These are phyloP conservation scores for Talaromyces trachyspermus DNA, from an alignment of 495 filamentous ascomycete genomes.

Conservation along the genomic window DNA sequence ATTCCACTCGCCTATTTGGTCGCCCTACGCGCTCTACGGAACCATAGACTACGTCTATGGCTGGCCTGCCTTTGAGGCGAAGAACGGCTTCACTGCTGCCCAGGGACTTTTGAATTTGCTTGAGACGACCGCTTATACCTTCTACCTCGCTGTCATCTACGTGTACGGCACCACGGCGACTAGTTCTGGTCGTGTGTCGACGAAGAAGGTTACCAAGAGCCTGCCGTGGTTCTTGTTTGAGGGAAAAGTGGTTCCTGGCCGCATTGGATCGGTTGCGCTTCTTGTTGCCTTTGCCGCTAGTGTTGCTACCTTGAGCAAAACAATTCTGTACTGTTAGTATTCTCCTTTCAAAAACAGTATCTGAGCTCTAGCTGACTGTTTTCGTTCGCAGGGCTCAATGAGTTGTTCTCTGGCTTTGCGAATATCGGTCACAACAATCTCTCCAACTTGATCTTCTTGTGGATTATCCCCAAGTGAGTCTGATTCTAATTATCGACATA, in stretches of 20 bases:
- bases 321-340: slow-evolving; percentile 72
- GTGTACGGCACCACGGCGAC: slow-evolving; percentile 26
- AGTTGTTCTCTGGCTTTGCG: slow-evolving; percentile 66
- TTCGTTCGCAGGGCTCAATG: slow-evolving; percentile 55
- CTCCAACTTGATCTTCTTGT: slow-evolving; percentile 52
- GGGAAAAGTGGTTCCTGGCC: slow-evolving; percentile 49
- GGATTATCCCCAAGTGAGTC: slow-evolving; percentile 80
- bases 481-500: no score
- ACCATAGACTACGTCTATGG: slow-evolving; percentile 80
- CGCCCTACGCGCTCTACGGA: slow-evolving; percentile 76
- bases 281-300: slow-evolving; percentile 61
- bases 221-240: slow-evolving; percentile 37
- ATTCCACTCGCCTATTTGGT: slow-evolving; percentile 68
- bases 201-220: slow-evolving; percentile 26
- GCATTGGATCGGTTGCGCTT: slow-evolving; percentile 53
- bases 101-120: slow-evolving; percentile 67
- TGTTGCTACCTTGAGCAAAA: slow-evolving; percentile 84
- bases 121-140: slow-evolving; percentile 64
- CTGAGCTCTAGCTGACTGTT: slow-evolving; percentile 1
- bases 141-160: slow-evolving; percentile 58
- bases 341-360: slow-evolving; percentile 6
- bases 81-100: slow-evolving; percentile 73
- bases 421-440: slow-evolving; percentile 71
- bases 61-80: slow-evolving; percentile 61
- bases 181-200: slow-evolving; percentile 20